Evolutionary conservation across 805 yeast genomes (phyloP).

Genomic region (Jamesozyma jinghongensis): DNA sequence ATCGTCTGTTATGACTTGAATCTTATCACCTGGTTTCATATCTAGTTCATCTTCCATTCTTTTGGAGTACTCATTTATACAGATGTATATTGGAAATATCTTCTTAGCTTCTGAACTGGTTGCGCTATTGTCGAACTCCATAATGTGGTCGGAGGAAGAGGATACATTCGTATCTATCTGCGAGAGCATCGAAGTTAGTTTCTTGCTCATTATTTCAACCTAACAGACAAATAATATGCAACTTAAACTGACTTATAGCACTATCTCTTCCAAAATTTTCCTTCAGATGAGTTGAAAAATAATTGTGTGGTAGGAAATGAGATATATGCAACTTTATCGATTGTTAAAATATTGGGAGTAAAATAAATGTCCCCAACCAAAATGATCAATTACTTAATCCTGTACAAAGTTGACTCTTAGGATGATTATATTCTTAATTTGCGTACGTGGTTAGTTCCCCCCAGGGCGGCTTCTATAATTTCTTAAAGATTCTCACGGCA

Average conservation of each 20-base stretch:
- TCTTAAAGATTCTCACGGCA: too few species aligned
- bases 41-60: constrained; percentile 85
- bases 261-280: background rate
- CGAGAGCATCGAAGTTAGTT: constrained; percentile 6
- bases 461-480: too few species aligned
- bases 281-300: background rate
- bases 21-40: constrained; percentile 70
- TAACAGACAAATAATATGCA: too few species aligned
- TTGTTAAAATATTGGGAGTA: too few species aligned
- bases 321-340: too few species aligned
- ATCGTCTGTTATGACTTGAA: constrained; percentile 88
- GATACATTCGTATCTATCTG: constrained; percentile 5
- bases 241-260: background rate
- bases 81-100: constrained; percentile 35
- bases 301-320: too few species aligned
- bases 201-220: constrained; percentile 6
- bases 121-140: constrained; percentile 3
- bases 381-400: too few species aligned
- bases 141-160: constrained; percentile 1
- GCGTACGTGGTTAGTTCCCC: too few species aligned
- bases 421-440: too few species aligned
- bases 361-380: too few species aligned
- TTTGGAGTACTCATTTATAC: constrained; percentile 79
- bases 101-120: constrained; percentile 4
- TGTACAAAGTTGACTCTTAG: too few species aligned